phyloP scores from a whole-genome alignment of 495 filamentous ascomycete genomes.

The Podospora australis region DNA sequence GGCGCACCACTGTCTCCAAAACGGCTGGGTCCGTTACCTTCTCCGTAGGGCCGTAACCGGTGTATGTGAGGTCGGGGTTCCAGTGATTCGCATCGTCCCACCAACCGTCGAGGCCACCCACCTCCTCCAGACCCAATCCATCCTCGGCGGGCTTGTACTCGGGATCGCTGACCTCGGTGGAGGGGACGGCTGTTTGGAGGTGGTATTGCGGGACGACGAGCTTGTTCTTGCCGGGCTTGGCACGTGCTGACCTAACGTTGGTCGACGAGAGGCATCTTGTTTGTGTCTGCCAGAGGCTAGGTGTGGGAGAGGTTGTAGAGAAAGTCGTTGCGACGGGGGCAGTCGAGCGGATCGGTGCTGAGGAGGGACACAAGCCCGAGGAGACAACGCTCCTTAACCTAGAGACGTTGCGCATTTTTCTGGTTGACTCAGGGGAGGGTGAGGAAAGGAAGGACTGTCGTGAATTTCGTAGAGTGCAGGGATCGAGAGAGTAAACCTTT shows the following conservation, averaged over 20 bases:
- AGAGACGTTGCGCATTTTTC: constrained; percentile 24
- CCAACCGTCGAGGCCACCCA: constrained; percentile 50
- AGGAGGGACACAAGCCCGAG: constrained; percentile 17
- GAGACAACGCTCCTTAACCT: constrained; percentile 21
- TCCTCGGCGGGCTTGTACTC: constrained; percentile 53
- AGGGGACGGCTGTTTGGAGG: constrained; percentile 9
- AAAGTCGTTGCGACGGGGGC: constrained; percentile 4
- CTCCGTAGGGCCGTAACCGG: constrained; percentile 32
- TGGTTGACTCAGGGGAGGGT: too few relatives aligned
- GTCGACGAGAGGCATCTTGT: constrained; percentile 20
- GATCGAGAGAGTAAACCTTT: not conserved
- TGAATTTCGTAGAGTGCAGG: not conserved
- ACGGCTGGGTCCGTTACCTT: constrained; percentile 33
- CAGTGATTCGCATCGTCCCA: constrained; percentile 41
- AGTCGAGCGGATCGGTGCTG: constrained; percentile 12
- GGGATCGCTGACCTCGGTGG: constrained; percentile 28
- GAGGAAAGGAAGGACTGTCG: too few relatives aligned
- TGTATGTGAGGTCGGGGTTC: constrained; percentile 28
- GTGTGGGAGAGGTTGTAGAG: not conserved
- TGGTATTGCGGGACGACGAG: too few relatives aligned
- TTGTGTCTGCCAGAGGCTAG: not conserved
- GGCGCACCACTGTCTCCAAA: constrained; percentile 44
- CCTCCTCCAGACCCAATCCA: constrained; percentile 50
- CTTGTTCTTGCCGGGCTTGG: too few relatives aligned
- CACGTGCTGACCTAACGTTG: too few relatives aligned